Percentiles rank a stretch among this genome's conserved stretches.
These are phyloP conservation scores for Scenedesmus sp. DNA, from an alignment of 163 green algal species.

Conservation along the genomic window DNA sequence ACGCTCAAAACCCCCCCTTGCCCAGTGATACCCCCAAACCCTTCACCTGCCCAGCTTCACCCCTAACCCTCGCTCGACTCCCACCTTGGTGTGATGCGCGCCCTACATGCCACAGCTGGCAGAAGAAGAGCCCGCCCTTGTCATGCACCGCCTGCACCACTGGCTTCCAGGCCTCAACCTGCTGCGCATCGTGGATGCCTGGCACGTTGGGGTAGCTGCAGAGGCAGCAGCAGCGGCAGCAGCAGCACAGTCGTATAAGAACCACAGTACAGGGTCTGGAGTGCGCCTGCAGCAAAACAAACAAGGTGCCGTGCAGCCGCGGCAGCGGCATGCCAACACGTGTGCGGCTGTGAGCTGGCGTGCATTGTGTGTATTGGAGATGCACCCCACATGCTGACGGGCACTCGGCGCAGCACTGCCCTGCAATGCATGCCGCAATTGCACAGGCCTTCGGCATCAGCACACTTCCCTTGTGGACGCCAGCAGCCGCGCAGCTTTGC, in stretches of 20 bases:
- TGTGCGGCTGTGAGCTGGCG: background rate
- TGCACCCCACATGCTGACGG: no score
- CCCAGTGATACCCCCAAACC: no score
- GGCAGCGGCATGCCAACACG: background rate
- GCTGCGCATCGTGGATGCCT: background rate
- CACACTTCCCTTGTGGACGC: no score
- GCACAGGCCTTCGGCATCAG: no score
- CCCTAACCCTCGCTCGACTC: constrained; percentile 49
- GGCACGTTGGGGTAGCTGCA: background rate
- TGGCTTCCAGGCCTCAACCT: constrained; percentile 81
- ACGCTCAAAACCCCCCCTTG: no score
- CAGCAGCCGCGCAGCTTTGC: no score
- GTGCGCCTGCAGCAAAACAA: no score
- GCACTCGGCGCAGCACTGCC: background rate
- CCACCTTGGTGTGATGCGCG: constrained; percentile 69
- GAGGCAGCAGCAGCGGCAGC: background rate
- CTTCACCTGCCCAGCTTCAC: no score
- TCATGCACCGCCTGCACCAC: constrained; percentile 81
- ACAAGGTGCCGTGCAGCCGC: no score
- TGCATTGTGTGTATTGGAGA: no score
- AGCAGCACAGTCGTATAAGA: background rate
- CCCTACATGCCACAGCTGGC: constrained; percentile 87
- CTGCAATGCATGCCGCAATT: background rate
- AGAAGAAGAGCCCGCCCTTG: constrained; percentile 82
- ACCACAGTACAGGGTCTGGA: background rate